Evolutionary conservation across 1,139 yeast species (phyloP).

Genomic region (Chernovozyma aurita): DNA sequence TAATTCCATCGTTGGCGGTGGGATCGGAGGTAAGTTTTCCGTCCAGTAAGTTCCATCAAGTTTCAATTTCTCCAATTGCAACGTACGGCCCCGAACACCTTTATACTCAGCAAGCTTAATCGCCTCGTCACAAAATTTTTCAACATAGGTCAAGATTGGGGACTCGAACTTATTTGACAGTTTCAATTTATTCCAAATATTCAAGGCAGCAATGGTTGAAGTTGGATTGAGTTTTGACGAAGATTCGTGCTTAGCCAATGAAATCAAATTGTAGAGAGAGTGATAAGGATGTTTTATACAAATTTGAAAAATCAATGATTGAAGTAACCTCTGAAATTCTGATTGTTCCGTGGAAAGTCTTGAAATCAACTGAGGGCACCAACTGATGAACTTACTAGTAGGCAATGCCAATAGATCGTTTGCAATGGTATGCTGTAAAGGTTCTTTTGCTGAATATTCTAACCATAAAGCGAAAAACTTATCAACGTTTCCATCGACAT

Average conservation of each 20-base stretch:
- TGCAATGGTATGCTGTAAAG: conserved; percentile 31
- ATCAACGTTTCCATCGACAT: conserved; percentile 60
- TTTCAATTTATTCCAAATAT: conserved; percentile 35
- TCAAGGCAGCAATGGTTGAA: conserved; percentile 42
- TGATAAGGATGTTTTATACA: conserved; percentile 73
- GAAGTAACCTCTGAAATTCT: conserved; percentile 54
- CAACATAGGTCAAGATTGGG: conserved; percentile 32
- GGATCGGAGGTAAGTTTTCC: conserved; percentile 45
- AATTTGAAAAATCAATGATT: conserved; percentile 44
- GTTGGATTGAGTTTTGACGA: conserved; percentile 39
- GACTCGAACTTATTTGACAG: conserved; percentile 6
- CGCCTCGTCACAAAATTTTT: conserved; percentile 46
- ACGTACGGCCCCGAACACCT: conserved; percentile 26
- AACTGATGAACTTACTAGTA: conserved; percentile 59
- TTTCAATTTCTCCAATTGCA: conserved; percentile 33
- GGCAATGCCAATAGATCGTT: conserved; percentile 43
- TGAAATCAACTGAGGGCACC: conserved; percentile 83
- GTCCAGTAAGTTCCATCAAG: conserved; percentile 54
- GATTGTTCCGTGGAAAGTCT: conserved; percentile 49
- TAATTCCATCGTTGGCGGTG: conserved; percentile 63
- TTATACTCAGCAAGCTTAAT: conserved; percentile 50
- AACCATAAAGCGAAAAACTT: conserved; percentile 87
- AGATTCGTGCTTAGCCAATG: conserved; percentile 45
- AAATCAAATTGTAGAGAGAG: conserved; percentile 62
- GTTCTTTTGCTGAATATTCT: conserved; percentile 46